These are phyloP conservation scores for Candida freyschussii DNA, from an alignment of 1,139 yeast genomes.

Conservation along the genomic window DNA sequence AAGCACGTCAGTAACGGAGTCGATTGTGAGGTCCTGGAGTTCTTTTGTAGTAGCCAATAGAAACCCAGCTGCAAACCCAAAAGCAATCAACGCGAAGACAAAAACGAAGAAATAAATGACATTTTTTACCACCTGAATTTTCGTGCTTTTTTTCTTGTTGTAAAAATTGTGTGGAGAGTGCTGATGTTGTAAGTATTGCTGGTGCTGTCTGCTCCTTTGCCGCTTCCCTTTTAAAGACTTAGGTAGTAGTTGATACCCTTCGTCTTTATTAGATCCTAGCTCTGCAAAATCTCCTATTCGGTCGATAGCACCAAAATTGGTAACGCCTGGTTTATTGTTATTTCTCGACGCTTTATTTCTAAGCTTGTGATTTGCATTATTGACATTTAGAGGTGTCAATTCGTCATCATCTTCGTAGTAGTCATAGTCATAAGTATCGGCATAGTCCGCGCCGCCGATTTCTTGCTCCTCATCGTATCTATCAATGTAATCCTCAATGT, in stretches of 20 bases:
- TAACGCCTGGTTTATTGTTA: constrained; percentile 36
- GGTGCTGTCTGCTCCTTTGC: constrained; percentile 8
- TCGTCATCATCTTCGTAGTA: constrained; percentile 26
- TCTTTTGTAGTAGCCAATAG: constrained; percentile 85
- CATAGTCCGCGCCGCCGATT: constrained; percentile 23
- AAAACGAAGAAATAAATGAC: constrained; percentile 54
- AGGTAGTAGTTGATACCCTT: constrained; percentile 3
- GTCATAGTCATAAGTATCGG: constrained; percentile 27
- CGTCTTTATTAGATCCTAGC: constrained; percentile 5
- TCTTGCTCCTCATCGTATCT: constrained; percentile 44
- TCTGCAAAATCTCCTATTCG: constrained; percentile 7
- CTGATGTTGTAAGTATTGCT: constrained; percentile 31
- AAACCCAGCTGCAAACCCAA: constrained; percentile 82
- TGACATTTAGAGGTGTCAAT: constrained; percentile 29
- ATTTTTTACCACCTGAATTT: constrained; percentile 33
- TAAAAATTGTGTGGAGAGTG: constrained; percentile 58
- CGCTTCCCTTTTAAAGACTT: constrained; percentile 10
- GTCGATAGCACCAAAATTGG: constrained; percentile 14
- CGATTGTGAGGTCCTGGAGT: constrained; percentile 58
- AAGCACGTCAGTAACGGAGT: constrained; percentile 61
- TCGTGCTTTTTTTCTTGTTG: constrained; percentile 30
- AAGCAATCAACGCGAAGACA: constrained; percentile 48
- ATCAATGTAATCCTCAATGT: constrained; percentile 54
- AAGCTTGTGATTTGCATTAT: constrained; percentile 31
- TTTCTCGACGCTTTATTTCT: constrained; percentile 16